These are phyloP conservation scores for Fusarium coicis DNA, from an alignment of 2,329 filamentous ascomycete species.

Conservation along the genomic window DNA sequence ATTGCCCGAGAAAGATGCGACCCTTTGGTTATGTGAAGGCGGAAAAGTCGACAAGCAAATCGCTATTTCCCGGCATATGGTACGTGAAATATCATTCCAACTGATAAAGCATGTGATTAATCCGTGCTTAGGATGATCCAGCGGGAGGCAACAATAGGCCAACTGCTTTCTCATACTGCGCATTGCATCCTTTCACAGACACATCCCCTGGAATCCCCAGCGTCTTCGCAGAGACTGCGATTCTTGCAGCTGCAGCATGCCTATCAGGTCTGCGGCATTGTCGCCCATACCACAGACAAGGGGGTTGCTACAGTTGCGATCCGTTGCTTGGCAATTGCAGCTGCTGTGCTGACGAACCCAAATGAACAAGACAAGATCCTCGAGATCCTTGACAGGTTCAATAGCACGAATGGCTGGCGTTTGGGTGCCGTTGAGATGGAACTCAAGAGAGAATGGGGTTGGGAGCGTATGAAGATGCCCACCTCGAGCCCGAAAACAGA, in stretches of 20 bases:
- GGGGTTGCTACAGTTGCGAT: conserved; percentile 83
- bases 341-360: conserved; percentile 74
- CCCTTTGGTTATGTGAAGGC: conserved; percentile 82
- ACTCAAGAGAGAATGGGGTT: conserved; percentile 82
- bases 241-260: conserved; percentile 78
- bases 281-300: conserved; percentile 83
- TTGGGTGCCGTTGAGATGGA: conserved; percentile 77
- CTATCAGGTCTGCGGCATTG: conserved; percentile 88
- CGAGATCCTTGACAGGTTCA: conserved; percentile 78
- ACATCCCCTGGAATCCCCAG: conserved; percentile 74
- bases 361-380: conserved; percentile 85
- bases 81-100: conserved; percentile 51
- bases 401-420: conserved; percentile 81
- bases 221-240: conserved; percentile 73
- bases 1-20: conserved; percentile 86
- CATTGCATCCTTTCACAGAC: conserved; percentile 83
- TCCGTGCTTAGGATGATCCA: conserved; percentile 75
- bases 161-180: conserved; percentile 89
- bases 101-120: neutral
- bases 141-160: conserved; percentile 80
- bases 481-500: conserved; percentile 11
- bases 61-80: conserved; percentile 88
- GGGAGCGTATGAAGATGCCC: conserved; percentile 52
- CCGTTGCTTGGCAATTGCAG: conserved; percentile 81
- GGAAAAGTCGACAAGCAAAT: conserved; percentile 73